Percentiles rank a stretch among this genome's conserved stretches.
Evolutionary conservation across 1,139 yeast genomes (phyloP).

Genomic region (Eremothecium gossypii): DNA sequence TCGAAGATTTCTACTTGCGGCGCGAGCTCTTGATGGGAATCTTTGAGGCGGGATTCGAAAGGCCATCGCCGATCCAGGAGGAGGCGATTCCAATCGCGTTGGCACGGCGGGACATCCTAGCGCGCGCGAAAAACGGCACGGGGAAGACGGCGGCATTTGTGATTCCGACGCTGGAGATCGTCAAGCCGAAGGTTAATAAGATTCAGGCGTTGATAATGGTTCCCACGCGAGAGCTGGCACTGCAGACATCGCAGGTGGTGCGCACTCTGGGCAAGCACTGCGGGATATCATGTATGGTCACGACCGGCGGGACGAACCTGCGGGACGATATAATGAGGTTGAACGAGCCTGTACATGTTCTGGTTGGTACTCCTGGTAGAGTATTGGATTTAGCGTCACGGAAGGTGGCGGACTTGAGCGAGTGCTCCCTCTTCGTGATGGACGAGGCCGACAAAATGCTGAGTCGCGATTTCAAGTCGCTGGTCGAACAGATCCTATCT

Average conservation of each 20-base stretch:
- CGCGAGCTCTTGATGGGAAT: slow-evolving; percentile 96
- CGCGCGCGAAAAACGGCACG: slow-evolving; percentile 97
- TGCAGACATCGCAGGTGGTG: slow-evolving; percentile 94
- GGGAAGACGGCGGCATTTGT: slow-evolving; percentile 97
- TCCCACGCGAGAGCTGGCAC: slow-evolving; percentile 93
- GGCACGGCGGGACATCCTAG: slow-evolving; percentile 91
- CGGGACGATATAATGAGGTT: slow-evolving; percentile 91
- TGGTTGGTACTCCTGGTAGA: slow-evolving; percentile 96
- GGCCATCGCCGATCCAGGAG: slow-evolving; percentile 97
- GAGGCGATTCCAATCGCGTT: slow-evolving; percentile 94
- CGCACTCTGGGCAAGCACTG: slow-evolving; percentile 94
- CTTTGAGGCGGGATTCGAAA: slow-evolving; percentile 97
- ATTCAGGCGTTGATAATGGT: slow-evolving; percentile 85
- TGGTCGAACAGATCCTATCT: slow-evolving; percentile 77
- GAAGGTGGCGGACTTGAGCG: slow-evolving; percentile 75
- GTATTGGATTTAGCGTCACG: slow-evolving; percentile 89
- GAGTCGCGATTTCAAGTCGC: slow-evolving; percentile 78
- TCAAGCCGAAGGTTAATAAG: slow-evolving; percentile 74
- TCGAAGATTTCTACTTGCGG: slow-evolving; percentile 86
- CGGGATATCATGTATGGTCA: slow-evolving; percentile 90
- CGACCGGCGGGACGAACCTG: slow-evolving; percentile 95
- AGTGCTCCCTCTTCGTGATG: slow-evolving; percentile 87
- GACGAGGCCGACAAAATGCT: slow-evolving; percentile 98
- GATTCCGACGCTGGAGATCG: slow-evolving; percentile 75
- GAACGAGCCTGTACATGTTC: slow-evolving; percentile 81